Percentiles rank a stretch among this genome's conserved stretches.
Conservation (phyloP, 2,329 filamentous ascomycete species). For the Penicillium thymicola region DNA sequence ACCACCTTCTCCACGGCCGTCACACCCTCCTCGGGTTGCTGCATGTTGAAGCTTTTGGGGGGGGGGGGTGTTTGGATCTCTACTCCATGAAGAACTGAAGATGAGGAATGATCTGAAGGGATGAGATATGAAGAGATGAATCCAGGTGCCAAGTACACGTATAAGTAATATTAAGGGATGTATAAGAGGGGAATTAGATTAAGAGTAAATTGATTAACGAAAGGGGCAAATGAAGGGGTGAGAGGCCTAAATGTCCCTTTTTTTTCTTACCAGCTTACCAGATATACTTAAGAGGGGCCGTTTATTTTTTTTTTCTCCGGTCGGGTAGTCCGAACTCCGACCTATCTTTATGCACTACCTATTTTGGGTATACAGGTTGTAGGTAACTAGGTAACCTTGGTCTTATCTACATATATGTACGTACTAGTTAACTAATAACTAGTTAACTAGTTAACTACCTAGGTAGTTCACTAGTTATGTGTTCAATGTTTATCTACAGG, state of each 20-base stretch:
- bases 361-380: no score
- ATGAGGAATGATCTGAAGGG: not conserved
- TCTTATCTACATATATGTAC: no score
- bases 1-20: constrained; percentile 16
- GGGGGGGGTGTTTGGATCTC: not conserved
- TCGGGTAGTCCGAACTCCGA: constrained; percentile 2
- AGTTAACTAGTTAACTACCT: no score
- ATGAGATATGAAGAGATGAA: not conserved
- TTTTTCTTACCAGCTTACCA: no score
- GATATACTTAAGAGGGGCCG: not conserved
- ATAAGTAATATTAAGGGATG: not conserved
- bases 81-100: constrained; percentile 1
- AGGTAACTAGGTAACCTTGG: no score
- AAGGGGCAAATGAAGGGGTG: not conserved
- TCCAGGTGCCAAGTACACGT: not conserved
- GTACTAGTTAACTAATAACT: no score
- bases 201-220: not conserved
- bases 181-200: not conserved
- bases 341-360: not conserved
- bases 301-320: not conserved
- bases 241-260: not conserved
- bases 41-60: constrained; percentile 7
- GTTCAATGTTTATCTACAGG: not conserved
- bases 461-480: no score
- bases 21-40: constrained; percentile 20